A percentile compares a stretch with the other conserved stretches of the same genome.
Evolutionary conservation across 345 rosid genomes (phyloP).

Genomic region (Excoecaria agallocha): DNA sequence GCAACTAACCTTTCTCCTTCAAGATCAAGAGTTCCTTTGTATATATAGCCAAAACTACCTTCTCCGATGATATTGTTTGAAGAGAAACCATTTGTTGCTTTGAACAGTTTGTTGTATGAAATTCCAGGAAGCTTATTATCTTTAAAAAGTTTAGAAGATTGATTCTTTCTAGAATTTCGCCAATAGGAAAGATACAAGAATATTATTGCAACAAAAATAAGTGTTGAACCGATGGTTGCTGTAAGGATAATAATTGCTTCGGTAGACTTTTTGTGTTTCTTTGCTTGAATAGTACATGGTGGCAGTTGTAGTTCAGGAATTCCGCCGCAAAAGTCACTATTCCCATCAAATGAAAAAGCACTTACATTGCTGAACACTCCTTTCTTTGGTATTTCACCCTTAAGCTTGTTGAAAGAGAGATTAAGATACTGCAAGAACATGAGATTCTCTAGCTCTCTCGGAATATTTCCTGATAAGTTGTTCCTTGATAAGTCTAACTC

Average conservation of each 20-base stretch:
- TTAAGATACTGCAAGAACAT: background rate
- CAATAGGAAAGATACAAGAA: background rate
- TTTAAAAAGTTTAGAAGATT: background rate
- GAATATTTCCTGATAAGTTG: constrained; percentile 14
- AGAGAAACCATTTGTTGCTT: background rate
- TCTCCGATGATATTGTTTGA: background rate
- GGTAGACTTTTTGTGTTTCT: background rate
- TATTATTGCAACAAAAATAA: background rate
- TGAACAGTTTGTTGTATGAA: background rate
- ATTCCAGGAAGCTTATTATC: background rate
- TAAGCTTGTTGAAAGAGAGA: constrained; percentile 5
- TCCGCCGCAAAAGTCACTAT: constrained; percentile 16
- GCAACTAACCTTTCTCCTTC: background rate
- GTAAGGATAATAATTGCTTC: background rate
- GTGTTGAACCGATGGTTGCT: background rate
- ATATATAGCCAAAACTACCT: constrained; percentile 5
- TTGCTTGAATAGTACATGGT: background rate
- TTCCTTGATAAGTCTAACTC: constrained; percentile 9
- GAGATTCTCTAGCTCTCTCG: background rate
- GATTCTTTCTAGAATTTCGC: background rate
- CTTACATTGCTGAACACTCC: constrained; percentile 14
- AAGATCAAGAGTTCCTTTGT: background rate
- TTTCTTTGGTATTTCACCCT: constrained; percentile 13
- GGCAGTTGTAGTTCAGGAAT: background rate
- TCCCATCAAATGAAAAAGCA: background rate